Evolutionary conservation across 495 filamentous ascomycete genomes (phyloP), one percentile per base, ranked within the genome.

Genomic region (Hyaloscypha hepaticicola): DNA sequence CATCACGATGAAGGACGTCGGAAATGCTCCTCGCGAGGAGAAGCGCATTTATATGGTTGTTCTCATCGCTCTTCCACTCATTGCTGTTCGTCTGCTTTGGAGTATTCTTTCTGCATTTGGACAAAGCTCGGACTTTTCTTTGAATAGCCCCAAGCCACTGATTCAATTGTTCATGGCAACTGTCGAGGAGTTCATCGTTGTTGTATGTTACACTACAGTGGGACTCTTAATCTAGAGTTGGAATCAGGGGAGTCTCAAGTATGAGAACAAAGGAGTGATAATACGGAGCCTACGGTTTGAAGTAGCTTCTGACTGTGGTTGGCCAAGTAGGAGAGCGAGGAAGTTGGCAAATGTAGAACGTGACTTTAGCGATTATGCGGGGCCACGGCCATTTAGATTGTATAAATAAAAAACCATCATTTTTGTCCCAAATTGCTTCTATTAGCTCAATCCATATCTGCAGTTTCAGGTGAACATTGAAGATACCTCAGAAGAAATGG

Each of bases 51-150:
- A 77, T 21, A 58, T 74, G 26, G 77, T 75, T 2, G 76, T 78
- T 24, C 59, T 69, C 0, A 57, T 73, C 12, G 73, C 73, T 5
- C 59, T 72, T 5, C 76, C 76, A 1, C 71, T 80, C 45, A 66
- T 81, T 12, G 64, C 75, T 24, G 70, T 81, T 25, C 72, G 78
- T 1, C 28, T 80, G 3, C 62, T 79, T 26, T 80, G 79, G 64
- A 69, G 69, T 26, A n/a, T 72, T 0, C 57, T 79, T 9, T 51
- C 70, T 12, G 69, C 67, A 41, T 80, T 79, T 69, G n/a, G 67
- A 14, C 50, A 73, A 55, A 66, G 70, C 59, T 50, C 60, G 2
- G 68, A 66, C 16, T 80, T 80, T 68, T 75, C 69, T 31, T 31
- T 76, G 12, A 57, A 72, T 2, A 60, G 61, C 31, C 74, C 75